phyloP scores from a whole-genome alignment of 169 alveolate genomes.

The Cryptosporidium ryanae region DNA sequence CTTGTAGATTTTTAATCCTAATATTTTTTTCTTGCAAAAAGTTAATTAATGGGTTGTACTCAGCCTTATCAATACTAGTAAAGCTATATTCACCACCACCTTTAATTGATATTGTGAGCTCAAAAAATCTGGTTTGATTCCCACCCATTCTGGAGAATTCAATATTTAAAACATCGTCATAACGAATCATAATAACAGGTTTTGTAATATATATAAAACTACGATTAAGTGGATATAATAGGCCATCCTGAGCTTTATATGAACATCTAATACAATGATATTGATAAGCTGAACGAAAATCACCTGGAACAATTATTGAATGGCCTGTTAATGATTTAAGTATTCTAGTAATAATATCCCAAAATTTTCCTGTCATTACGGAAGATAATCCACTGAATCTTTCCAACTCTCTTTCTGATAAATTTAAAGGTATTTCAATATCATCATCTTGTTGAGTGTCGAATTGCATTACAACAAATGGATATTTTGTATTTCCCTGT shows the following conservation, averaged over 20 bases:
- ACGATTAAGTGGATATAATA: conserved; percentile 93
- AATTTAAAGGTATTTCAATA: conserved; percentile 86
- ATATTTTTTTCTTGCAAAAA: conserved; percentile 85
- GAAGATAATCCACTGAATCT: conserved; percentile 78
- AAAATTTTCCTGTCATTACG: conserved; percentile 82
- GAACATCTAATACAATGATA: conserved; percentile 92
- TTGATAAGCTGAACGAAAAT: conserved; percentile 86
- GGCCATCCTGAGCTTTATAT: conserved; percentile 96
- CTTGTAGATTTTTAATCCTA: conserved; percentile 84
- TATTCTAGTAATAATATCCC: conserved; percentile 92
- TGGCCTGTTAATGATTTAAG: conserved; percentile 91
- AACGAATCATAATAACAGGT: conserved; percentile 94
- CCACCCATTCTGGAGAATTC: conserved; percentile 94
- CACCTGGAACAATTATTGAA: conserved; percentile 95
- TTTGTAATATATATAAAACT: conserved; percentile 93
- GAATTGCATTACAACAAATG: conserved; percentile 94
- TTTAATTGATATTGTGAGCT: conserved; percentile 88
- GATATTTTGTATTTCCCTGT: conserved; percentile 96
- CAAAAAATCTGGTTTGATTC: conserved; percentile 93
- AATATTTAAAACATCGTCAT: conserved; percentile 92
- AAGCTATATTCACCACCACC: conserved; percentile 91
- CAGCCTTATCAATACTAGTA: conserved; percentile 94
- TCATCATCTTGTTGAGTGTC: conserved; percentile 91
- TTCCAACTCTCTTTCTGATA: conserved; percentile 88
- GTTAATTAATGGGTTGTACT: conserved; percentile 83